These are phyloP conservation scores for Solanum virginianum DNA, from an alignment of 257 asterid species.

Conservation along the genomic window DNA sequence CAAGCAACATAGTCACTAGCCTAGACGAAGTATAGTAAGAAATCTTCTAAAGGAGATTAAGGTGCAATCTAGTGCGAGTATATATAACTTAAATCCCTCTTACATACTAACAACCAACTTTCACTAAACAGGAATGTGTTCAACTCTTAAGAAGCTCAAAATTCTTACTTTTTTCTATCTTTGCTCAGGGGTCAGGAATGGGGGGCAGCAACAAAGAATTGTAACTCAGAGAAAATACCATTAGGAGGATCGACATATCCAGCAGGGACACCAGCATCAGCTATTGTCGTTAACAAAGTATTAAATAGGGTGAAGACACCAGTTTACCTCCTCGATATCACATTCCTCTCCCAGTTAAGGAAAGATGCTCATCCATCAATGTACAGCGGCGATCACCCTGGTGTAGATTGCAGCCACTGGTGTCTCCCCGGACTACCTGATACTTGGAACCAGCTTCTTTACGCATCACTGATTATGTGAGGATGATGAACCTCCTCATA, in stretches of 20 bases:
- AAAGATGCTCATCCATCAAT: slow-evolving; percentile 72
- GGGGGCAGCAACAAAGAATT: slow-evolving; percentile 29
- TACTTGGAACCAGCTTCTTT: slow-evolving; percentile 71
- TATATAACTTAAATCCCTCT: background rate
- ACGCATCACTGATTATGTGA: slow-evolving; percentile 53
- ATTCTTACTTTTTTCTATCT: background rate
- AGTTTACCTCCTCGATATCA: slow-evolving; percentile 43
- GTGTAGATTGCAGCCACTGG: slow-evolving; percentile 79
- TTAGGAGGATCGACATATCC: slow-evolving; percentile 47
- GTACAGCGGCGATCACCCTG: slow-evolving; percentile 39
- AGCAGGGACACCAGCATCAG: slow-evolving; percentile 44
- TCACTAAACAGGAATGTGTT: background rate
- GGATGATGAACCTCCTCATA: background rate
- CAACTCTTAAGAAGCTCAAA: background rate
- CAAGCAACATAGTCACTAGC: background rate
- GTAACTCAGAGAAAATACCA: slow-evolving; percentile 50
- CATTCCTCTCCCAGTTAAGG: slow-evolving; percentile 58
- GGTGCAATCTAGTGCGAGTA: background rate
- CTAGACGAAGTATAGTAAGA: background rate
- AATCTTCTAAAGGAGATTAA: background rate
- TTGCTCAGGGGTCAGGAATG: slow-evolving; percentile 50
- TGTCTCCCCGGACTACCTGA: slow-evolving; percentile 83
- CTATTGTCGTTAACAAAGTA: slow-evolving; percentile 34
- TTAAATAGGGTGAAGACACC: slow-evolving; percentile 31
- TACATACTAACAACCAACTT: background rate